These are phyloP conservation scores for Paraphaeosphaeria sporulosa DNA, from an alignment of 2,329 filamentous ascomycete genomes.

Conservation along the genomic window DNA sequence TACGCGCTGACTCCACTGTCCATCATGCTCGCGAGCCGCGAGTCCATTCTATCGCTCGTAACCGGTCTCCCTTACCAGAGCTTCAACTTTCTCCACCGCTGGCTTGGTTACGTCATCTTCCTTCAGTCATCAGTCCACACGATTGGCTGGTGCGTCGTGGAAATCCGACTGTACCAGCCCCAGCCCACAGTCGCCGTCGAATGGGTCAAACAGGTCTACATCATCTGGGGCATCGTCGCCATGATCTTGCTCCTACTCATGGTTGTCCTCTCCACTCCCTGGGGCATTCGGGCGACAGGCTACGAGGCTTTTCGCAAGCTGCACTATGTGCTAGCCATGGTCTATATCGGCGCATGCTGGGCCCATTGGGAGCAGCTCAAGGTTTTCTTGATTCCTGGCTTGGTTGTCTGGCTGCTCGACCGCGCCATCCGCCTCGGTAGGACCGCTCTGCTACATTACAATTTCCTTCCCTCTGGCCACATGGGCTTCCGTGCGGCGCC, in stretches of 20 bases:
- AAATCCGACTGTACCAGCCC: conserved; percentile 73
- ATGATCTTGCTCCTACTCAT: conserved; percentile 69
- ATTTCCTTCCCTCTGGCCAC: conserved; percentile 39
- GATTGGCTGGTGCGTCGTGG: conserved; percentile 73
- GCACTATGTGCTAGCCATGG: conserved; percentile 75
- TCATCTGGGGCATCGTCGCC: conserved; percentile 76
- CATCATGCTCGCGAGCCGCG: conserved; percentile 71
- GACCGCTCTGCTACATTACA: conserved; percentile 66
- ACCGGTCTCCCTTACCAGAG: conserved; percentile 78
- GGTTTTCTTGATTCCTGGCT: conserved; percentile 54
- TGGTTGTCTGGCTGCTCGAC: conserved; percentile 72
- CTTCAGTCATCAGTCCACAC: conserved; percentile 73
- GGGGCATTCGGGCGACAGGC: conserved; percentile 70
- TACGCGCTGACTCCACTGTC: conserved; percentile 78
- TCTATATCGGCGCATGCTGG: conserved; percentile 79
- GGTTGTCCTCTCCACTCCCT: conserved; percentile 65
- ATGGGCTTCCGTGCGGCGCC: conserved; percentile 40
- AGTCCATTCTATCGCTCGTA: conserved; percentile 72
- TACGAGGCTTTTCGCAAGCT: conserved; percentile 81
- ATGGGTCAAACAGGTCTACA: conserved; percentile 71
- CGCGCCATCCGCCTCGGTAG: conserved; percentile 66
- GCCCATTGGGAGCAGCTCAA: conserved; percentile 73
- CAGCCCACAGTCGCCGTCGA: conserved; percentile 66
- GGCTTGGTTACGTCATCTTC: conserved; percentile 77
- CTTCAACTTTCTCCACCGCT: conserved; percentile 61